Evolutionary conservation across 306 rosid species (phyloP), one percentile per base, ranked within the genome.

Genomic region (Trifolium dubium): DNA sequence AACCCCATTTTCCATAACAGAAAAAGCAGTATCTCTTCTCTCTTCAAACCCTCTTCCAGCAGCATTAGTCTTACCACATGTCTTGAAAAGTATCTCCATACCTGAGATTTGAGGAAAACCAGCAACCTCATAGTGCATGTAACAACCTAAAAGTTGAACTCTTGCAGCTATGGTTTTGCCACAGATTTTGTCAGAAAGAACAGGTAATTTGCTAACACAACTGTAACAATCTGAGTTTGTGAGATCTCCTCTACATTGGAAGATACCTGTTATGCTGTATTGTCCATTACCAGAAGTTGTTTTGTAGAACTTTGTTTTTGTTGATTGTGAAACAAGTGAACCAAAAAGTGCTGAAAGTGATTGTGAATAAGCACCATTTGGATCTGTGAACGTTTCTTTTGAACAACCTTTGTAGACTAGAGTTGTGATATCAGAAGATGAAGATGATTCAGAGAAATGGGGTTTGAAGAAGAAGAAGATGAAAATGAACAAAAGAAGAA

Each of bases 221-320:
- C 37, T 81, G 89, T 84, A 87, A 83, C 99, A 95, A 12, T 92
- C 99, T 14, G 88, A 75, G 70, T 85, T 83, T 67, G 76, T 84
- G 70, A 95, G 98, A 72, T 95, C 99, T 43, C 99, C 95, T 65
- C 99, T 87, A 81, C 99, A 95, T 85, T 95, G 99, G 67, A 92
- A 95, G 73, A 89, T 83, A 10, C 99, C 99, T 2, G 87, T 76
- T 13, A 95, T 85, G 80, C 85, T 66, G 79, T 85, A 46, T 79
- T 89, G 97, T 72, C 92, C 93, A 56, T 79, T 70, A 1, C 97
- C 97, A 0, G 93, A 6, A 51, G 85, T 83, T 78, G 96, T 75
- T 65, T 90, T 92, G 88, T 44, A 92, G 84, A 87, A 95, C 85
- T 83, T 89, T 19, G 79, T 5, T 75, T 88, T 95, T 11, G 96